These are phyloP conservation scores for Cucurbita maxima DNA, from an alignment of 306 rosid genomes.

Conservation along the genomic window DNA sequence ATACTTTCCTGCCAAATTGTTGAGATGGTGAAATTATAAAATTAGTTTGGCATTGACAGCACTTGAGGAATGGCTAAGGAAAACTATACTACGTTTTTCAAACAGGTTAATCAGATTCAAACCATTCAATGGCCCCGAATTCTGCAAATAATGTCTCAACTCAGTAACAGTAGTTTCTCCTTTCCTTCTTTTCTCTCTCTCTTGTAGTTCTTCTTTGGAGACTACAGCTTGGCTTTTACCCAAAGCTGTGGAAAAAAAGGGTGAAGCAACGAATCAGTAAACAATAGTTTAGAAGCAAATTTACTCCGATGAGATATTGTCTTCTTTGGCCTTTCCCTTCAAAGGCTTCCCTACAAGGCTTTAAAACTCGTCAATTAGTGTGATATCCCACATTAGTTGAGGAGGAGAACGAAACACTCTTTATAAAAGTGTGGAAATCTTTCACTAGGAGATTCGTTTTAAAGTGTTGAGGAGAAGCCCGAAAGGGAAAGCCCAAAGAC, in stretches of 20 bases:
- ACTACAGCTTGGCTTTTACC: constrained; percentile 86
- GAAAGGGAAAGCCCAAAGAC: too few species aligned
- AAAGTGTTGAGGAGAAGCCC: too few species aligned
- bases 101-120: constrained; percentile 12
- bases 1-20: constrained; percentile 47
- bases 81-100: not conserved
- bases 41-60: not conserved
- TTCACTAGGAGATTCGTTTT: too few species aligned
- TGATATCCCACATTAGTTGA: too few species aligned
- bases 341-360: too few species aligned
- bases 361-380: too few species aligned
- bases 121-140: constrained; percentile 73
- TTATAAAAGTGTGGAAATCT: too few species aligned
- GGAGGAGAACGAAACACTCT: too few species aligned
- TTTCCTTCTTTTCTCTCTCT: constrained; percentile 70
- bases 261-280: not conserved
- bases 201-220: constrained; percentile 74
- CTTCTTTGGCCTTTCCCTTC: too few species aligned
- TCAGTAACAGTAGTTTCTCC: constrained; percentile 62
- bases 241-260: constrained; percentile 36
- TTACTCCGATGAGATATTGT: not conserved
- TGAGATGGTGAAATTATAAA: constrained; percentile 3
- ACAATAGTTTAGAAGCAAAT: not conserved
- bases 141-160: constrained; percentile 81
- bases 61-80: not conserved